A percentile compares a stretch with the other conserved stretches of the same genome.
These are phyloP conservation scores for Cardamine chenopodiifolia DNA, from an alignment of 345 rosid genomes.

Conservation along the genomic window DNA sequence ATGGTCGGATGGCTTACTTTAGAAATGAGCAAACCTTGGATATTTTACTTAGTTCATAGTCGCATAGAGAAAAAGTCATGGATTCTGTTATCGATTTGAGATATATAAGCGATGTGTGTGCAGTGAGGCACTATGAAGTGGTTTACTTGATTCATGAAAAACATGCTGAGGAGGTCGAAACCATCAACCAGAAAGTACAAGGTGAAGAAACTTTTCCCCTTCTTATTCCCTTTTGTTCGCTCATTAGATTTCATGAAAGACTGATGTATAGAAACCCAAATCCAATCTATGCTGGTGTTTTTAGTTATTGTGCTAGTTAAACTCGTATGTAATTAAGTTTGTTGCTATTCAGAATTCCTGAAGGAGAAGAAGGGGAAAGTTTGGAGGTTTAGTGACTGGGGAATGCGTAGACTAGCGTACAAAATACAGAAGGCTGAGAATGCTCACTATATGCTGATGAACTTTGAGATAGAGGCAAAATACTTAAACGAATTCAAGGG, in stretches of 20 bases:
- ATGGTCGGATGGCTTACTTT: background rate
- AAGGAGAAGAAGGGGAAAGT: constrained; percentile 80
- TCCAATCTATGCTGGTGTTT: background rate
- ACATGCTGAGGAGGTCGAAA: constrained; percentile 72
- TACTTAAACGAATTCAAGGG: constrained; percentile 80
- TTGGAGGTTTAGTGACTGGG: constrained; percentile 94
- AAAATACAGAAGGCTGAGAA: constrained; percentile 77
- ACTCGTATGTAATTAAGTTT: constrained; percentile 6
- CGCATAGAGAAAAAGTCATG: background rate
- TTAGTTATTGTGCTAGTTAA: background rate
- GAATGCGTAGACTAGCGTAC: constrained; percentile 85
- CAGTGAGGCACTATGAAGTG: constrained; percentile 96
- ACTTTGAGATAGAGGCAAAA: constrained; percentile 86
- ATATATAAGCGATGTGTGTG: constrained; percentile 11
- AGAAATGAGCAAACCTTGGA: background rate
- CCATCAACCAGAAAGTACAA: constrained; percentile 79
- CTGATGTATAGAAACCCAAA: background rate
- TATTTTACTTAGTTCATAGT: background rate
- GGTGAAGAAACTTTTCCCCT: constrained; percentile 47
- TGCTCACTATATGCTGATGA: constrained; percentile 90
- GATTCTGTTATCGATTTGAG: constrained; percentile 18
- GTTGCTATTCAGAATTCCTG: constrained; percentile 57
- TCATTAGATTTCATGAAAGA: background rate
- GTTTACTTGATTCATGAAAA: constrained; percentile 93
- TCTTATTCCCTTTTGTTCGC: background rate